phyloP scores from a whole-genome alignment of 495 filamentous ascomycete genomes.

The Aspergillus cavernicola region DNA sequence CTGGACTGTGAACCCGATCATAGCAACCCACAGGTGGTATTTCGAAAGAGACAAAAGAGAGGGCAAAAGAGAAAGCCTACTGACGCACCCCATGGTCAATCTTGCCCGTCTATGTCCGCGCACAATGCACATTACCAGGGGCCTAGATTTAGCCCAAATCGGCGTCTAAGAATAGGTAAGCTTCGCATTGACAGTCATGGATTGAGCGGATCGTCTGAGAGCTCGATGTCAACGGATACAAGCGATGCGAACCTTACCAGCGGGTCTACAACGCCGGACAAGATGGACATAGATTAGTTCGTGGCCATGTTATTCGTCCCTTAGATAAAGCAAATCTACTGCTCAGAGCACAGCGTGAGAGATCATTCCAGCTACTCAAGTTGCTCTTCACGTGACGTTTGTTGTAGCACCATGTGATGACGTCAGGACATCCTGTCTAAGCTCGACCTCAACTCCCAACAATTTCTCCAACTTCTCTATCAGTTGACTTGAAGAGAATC shows the following conservation, averaged over 20 bases:
- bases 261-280: conserved; percentile 7
- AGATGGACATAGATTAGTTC: conserved; percentile 22
- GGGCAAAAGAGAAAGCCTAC: conserved; percentile 41
- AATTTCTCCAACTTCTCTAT: not conserved
- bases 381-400: conserved; percentile 1
- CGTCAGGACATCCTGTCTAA: conserved; percentile 21
- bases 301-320: not conserved
- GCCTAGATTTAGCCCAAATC: conserved; percentile 23
- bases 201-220: conserved; percentile 17
- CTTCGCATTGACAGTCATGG: conserved; percentile 11
- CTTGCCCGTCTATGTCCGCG: not conserved
- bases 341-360: too few relatives aligned
- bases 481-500: not conserved
- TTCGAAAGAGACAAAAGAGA: conserved; percentile 22
- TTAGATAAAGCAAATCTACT: not conserved
- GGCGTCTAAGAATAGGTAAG: conserved; percentile 25
- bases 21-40: not conserved
- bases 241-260: conserved; percentile 2
- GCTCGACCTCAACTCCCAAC: not conserved
- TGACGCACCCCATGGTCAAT: not conserved
- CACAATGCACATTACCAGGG: conserved; percentile 12
- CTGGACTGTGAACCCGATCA: conserved; percentile 25
- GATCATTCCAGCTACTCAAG: too few relatives aligned
- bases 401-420: conserved; percentile 13
- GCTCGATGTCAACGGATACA: conserved; percentile 16